Evolutionary conservation across 2,329 filamentous ascomycete genomes (phyloP).

Genomic region (Exophiala phaeomuriformis): DNA sequence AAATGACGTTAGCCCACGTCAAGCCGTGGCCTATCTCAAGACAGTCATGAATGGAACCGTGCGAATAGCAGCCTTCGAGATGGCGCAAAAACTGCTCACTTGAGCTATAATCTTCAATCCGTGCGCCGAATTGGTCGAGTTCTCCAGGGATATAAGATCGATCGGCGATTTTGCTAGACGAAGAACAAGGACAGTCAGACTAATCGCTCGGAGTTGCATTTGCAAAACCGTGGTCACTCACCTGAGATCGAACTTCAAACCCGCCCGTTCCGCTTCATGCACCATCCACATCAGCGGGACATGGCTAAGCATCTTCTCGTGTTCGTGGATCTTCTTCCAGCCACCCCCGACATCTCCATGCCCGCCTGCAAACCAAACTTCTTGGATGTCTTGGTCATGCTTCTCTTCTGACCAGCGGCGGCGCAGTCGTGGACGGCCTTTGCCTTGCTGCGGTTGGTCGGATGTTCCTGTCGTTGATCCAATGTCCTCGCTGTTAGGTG

Average conservation of each 20-base stretch:
- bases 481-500: slow-evolving; percentile 11
- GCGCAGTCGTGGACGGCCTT: slow-evolving; percentile 13
- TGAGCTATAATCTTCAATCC: slow-evolving; percentile 6
- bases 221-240: slow-evolving; percentile 46
- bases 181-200: not conserved
- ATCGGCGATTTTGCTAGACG: slow-evolving; percentile 17
- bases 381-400: slow-evolving; percentile 63
- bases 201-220: not conserved
- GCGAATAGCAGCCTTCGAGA: slow-evolving; percentile 44
- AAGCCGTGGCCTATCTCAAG: slow-evolving; percentile 58
- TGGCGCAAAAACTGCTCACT: slow-evolving; percentile 47
- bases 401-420: slow-evolving; percentile 30
- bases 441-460: not conserved
- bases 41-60: slow-evolving; percentile 61
- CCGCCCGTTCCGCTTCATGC: slow-evolving; percentile 55
- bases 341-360: slow-evolving; percentile 75
- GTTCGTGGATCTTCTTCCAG: slow-evolving; percentile 38
- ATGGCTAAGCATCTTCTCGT: slow-evolving; percentile 56
- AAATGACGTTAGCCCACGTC: slow-evolving; percentile 48
- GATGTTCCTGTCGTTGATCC: not conserved
- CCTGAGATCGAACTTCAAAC: slow-evolving; percentile 61
- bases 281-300: slow-evolving; percentile 66
- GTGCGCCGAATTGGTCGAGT: slow-evolving; percentile 16
- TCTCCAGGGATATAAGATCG: slow-evolving; percentile 52
- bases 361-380: slow-evolving; percentile 67